A percentile compares a stretch with the other conserved stretches of the same genome.
These are phyloP conservation scores for Avicennia marina DNA, from an alignment of 257 asterid species.

Conservation along the genomic window DNA sequence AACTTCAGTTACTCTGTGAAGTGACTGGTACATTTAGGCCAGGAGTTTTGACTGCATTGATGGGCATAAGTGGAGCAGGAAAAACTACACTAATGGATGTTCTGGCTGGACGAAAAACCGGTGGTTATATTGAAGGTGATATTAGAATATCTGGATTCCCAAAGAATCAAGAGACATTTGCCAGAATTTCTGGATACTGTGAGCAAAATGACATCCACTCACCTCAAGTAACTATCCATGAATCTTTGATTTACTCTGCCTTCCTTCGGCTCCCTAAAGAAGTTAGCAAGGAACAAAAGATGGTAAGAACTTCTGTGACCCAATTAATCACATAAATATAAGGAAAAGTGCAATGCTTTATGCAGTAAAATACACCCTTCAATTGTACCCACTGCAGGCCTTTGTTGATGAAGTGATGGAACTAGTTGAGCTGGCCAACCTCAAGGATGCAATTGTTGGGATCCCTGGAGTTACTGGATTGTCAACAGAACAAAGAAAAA, in stretches of 20 bases:
- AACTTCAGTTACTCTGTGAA: slow-evolving; percentile 51
- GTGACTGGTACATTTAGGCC: slow-evolving; percentile 72
- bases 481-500: slow-evolving; percentile 70
- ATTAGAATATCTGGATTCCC: slow-evolving; percentile 67
- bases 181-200: slow-evolving; percentile 73
- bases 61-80: slow-evolving; percentile 81
- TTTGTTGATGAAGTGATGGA: slow-evolving; percentile 72
- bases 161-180: slow-evolving; percentile 66
- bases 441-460: slow-evolving; percentile 66
- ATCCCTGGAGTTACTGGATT: slow-evolving; percentile 61
- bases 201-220: slow-evolving; percentile 75
- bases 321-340: not conserved
- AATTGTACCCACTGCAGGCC: slow-evolving; percentile 27
- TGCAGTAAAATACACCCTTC: not conserved
- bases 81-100: slow-evolving; percentile 78
- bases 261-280: slow-evolving; percentile 68
- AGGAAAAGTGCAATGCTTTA: not conserved
- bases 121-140: slow-evolving; percentile 68
- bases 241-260: slow-evolving; percentile 59
- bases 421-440: slow-evolving; percentile 57
- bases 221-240: slow-evolving; percentile 67
- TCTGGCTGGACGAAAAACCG: slow-evolving; percentile 64
- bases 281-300: slow-evolving; percentile 52
- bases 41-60: slow-evolving; percentile 63
- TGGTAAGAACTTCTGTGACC: slow-evolving; percentile 30